phyloP scores from a whole-genome alignment of 2,329 filamentous ascomycete genomes.

The Cladobotryum mycophilum region DNA sequence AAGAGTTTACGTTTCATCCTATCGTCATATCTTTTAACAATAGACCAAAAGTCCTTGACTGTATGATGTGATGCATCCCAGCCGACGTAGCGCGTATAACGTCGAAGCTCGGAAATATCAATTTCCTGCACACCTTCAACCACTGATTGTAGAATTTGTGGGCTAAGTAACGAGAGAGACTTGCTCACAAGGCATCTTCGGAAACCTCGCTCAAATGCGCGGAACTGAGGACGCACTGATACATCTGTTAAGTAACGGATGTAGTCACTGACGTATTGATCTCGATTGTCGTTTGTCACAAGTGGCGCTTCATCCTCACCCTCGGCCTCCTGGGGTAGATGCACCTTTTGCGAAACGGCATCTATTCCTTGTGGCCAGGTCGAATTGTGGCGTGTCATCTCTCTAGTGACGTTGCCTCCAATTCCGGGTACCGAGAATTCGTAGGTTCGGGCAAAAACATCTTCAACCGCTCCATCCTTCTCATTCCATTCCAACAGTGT shows the following conservation, averaged over 20 bases:
- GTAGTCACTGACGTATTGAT: slow-evolving; percentile 77
- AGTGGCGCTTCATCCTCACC: slow-evolving; percentile 50
- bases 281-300: slow-evolving; percentile 76
- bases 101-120: slow-evolving; percentile 65
- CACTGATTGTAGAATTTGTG: slow-evolving; percentile 64
- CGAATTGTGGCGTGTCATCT: slow-evolving; percentile 42
- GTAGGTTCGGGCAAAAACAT: slow-evolving; percentile 78
- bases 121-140: slow-evolving; percentile 81
- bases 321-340: slow-evolving; percentile 3
- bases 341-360: slow-evolving; percentile 17
- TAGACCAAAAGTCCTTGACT: slow-evolving; percentile 76
- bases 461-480: slow-evolving; percentile 66
- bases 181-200: slow-evolving; percentile 64
- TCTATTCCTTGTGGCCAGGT: slow-evolving; percentile 49
- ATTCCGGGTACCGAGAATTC: slow-evolving; percentile 67
- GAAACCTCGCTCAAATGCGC: slow-evolving; percentile 79
- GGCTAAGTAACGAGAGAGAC: slow-evolving; percentile 65
- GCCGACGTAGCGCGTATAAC: slow-evolving; percentile 71
- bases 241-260: slow-evolving; percentile 74
- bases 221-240: slow-evolving; percentile 69
- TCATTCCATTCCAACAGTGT: slow-evolving; percentile 71
- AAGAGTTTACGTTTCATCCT: slow-evolving; percentile 69
- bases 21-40: slow-evolving; percentile 62
- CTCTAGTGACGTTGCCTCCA: slow-evolving; percentile 49
- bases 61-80: slow-evolving; percentile 65